Evolutionary conservation across 495 filamentous ascomycete species (phyloP), one percentile per base, ranked within the genome.

Genomic region (Penicillium herquei): DNA sequence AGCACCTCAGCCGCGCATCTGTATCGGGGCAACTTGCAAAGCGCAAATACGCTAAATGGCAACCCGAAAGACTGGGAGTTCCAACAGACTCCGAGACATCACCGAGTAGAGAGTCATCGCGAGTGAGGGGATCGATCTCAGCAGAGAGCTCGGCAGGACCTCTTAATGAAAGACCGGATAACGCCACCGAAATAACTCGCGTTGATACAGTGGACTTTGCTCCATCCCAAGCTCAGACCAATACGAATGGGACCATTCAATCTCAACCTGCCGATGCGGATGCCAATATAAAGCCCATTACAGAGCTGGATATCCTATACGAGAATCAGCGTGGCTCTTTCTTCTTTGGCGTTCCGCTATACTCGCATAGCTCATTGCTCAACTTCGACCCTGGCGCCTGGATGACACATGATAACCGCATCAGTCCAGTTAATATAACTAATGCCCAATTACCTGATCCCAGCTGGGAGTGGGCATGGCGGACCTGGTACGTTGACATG

Each of bases 391-490:
- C 91, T 2, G 56, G 86, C 0, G 76, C 90, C 3, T 99, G 95
- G 95, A 88, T 91, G 56, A 96, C 91, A 57, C 77, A 75, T 16
- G 82, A 80, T 37, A 81, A 84, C 52, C 84, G 87, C 56, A 73
- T 87, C 30, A 92, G 87, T 54, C 81, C 89, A 14, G 94, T 95
- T 56, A 83, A 94, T 65, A 95, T 96, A 55, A 82, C 86, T 49
- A 95, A 92, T 55, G 91, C 93, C 1, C 95, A 98, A 67, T 78
- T 95, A 2, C 94, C 95, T 0, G 95, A 98, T 67, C 95, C 95
- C 3, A 90, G 87, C 63, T 99, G 95, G 95, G 83, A 88, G 70
- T 98, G 94, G 94, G 87, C 82, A 5, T 99, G 94, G 95, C 84
- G 87, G 54, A 86, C 86, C 37, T 99, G 95, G 95, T 91, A 89